phyloP scores from a whole-genome alignment of 768 basidiomycete genomes.

The Zangia roseola region DNA sequence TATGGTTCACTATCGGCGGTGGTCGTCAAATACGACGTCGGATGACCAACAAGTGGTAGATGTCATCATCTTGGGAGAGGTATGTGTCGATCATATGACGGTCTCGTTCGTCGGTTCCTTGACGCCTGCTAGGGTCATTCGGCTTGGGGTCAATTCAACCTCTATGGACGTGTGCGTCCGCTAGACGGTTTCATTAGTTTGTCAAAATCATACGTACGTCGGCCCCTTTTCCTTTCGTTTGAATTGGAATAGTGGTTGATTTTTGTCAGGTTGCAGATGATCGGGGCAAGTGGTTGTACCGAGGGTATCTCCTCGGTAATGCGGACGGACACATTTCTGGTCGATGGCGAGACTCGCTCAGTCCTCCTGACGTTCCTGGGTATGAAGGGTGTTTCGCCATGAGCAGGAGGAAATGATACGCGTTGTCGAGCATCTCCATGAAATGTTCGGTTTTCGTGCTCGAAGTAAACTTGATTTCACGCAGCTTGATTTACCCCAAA shows the following conservation, averaged over 20 bases:
- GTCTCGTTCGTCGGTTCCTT: too few species aligned
- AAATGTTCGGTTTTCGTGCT: background rate
- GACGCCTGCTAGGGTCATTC: conserved; percentile 69
- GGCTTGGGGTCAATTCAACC: conserved; percentile 84
- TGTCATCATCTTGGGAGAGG: conserved; percentile 75
- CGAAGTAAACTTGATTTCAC: too few species aligned
- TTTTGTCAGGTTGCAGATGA: conserved; percentile 58
- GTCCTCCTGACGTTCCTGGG: conserved; percentile 56
- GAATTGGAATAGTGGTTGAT: background rate
- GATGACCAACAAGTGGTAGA: conserved; percentile 42
- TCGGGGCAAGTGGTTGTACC: conserved; percentile 82
- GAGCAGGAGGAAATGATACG: conserved; percentile 54
- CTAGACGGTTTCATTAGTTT: conserved; percentile 80
- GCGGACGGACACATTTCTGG: conserved; percentile 72
- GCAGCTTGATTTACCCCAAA: too few species aligned
- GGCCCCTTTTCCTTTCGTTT: background rate
- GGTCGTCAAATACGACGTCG: conserved; percentile 25
- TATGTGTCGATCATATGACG: conserved; percentile 22
- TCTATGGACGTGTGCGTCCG: conserved; percentile 77
- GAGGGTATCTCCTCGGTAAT: conserved; percentile 77
- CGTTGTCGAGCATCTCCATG: too few species aligned
- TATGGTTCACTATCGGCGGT: conserved; percentile 28
- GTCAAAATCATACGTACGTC: conserved; percentile 79
- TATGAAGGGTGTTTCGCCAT: conserved; percentile 88
- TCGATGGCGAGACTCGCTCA: conserved; percentile 84